Percentiles rank a stretch among this genome's conserved stretches.
Conservation (phyloP, 73 alveolate genomes). For the Durusdinium trenchii region DNA sequence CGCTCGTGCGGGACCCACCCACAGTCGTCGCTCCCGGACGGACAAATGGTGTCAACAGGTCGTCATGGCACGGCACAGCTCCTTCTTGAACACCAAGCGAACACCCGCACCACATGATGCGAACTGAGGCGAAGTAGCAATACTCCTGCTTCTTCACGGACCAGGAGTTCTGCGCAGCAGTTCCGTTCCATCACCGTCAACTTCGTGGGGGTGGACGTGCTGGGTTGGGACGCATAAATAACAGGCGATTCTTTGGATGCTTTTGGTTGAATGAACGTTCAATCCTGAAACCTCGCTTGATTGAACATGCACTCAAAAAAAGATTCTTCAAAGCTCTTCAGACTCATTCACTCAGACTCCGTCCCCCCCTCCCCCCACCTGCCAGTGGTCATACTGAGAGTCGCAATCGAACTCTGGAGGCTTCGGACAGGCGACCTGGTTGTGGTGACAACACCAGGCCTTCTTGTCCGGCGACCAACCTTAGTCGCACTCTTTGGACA, state of each 20-base stretch:
- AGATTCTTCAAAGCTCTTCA: neutral
- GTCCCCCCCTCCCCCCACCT: neutral
- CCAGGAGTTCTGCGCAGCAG: conserved; percentile 55
- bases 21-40: too few species aligned
- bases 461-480: conserved; percentile 89
- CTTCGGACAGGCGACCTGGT: conserved; percentile 47
- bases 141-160: conserved; percentile 69
- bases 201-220: too few species aligned
- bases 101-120: too few species aligned
- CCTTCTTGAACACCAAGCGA: too few species aligned
- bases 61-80: too few species aligned
- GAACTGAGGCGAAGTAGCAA: conserved; percentile 41
- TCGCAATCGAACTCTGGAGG: conserved; percentile 59
- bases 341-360: neutral
- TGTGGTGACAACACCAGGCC: conserved; percentile 78
- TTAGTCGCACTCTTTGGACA: neutral
- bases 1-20: too few species aligned
- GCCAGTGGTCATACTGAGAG: conserved; percentile 67
- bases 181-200: neutral
- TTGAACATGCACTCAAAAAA: neutral
- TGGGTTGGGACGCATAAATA: neutral
- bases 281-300: neutral
- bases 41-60: too few species aligned
- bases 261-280: neutral
- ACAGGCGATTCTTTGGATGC: neutral